phyloP scores from a whole-genome alignment of 2,329 filamentous ascomycete genomes.

The Talaromyces sp. region DNA sequence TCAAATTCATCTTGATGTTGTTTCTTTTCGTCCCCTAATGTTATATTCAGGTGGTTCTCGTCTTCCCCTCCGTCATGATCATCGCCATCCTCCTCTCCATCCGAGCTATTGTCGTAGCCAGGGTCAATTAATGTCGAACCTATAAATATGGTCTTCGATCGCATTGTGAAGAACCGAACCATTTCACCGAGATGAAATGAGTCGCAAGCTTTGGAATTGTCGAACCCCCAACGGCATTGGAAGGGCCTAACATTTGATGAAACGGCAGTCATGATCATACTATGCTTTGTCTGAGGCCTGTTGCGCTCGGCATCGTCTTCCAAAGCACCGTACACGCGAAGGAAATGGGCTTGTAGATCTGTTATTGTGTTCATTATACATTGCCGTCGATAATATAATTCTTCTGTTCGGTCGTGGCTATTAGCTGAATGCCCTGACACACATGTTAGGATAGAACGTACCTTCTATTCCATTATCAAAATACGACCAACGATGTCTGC shows the following conservation, averaged over 20 bases:
- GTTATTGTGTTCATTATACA: constrained; percentile 42
- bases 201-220: constrained; percentile 43
- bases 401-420: constrained; percentile 29
- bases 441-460: constrained; percentile 17
- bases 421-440: not conserved
- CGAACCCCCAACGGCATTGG: constrained; percentile 42
- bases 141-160: constrained; percentile 41
- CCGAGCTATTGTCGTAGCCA: constrained; percentile 25
- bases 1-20: not conserved
- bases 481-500: constrained; percentile 34
- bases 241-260: constrained; percentile 25
- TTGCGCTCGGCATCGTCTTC: constrained; percentile 22
- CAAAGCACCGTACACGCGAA: constrained; percentile 40
- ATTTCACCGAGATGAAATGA: constrained; percentile 46
- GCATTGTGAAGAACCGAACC: constrained; percentile 40
- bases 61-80: constrained; percentile 17
- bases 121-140: constrained; percentile 39
- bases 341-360: constrained; percentile 42
- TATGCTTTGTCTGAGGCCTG: constrained; percentile 3
- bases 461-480: constrained; percentile 41
- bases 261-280: constrained; percentile 18
- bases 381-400: constrained; percentile 41
- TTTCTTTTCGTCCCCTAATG: not conserved
- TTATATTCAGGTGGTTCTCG: constrained; percentile 9
- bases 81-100: constrained; percentile 13